These are phyloP conservation scores for Diphasiastrum complanatum DNA, from an alignment of 83 land plant genomes.

Conservation along the genomic window DNA sequence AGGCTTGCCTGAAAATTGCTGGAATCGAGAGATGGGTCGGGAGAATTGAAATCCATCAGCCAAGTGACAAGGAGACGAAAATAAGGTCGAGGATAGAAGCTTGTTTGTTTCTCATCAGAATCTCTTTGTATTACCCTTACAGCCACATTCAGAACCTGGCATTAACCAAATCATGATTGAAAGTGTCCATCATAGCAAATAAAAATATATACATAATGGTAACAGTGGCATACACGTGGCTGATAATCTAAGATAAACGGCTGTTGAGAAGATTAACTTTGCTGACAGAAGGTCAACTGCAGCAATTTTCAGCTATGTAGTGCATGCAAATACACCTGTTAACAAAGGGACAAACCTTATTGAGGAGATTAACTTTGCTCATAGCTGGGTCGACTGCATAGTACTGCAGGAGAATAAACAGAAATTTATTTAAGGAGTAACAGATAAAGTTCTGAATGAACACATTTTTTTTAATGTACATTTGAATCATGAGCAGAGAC, in stretches of 20 bases:
- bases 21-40: slow-evolving; percentile 74
- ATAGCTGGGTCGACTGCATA: slow-evolving; percentile 53
- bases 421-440: background rate
- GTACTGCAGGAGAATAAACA: slow-evolving; percentile 35
- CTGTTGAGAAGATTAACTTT: too few relatives aligned
- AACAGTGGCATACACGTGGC: too few relatives aligned
- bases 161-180: background rate
- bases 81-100: slow-evolving; percentile 91
- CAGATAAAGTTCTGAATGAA: background rate
- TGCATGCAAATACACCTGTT: too few relatives aligned
- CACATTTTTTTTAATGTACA: background rate
- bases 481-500: background rate
- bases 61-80: slow-evolving; percentile 75
- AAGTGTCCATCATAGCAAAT: background rate
- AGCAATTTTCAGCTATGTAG: too few relatives aligned
- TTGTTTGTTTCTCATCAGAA: slow-evolving; percentile 69
- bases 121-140: slow-evolving; percentile 71
- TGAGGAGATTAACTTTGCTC: slow-evolving; percentile 55
- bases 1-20: slow-evolving; percentile 66
- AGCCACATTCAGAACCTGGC: slow-evolving; percentile 77
- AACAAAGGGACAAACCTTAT: slow-evolving; percentile 57
- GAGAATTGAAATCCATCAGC: slow-evolving; percentile 66
- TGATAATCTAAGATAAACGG: too few relatives aligned
- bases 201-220: background rate
- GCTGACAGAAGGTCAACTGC: background rate